Conservation (phyloP, 192 early-diverging fungal genomes). For the Coemansia sp. region DNA sequence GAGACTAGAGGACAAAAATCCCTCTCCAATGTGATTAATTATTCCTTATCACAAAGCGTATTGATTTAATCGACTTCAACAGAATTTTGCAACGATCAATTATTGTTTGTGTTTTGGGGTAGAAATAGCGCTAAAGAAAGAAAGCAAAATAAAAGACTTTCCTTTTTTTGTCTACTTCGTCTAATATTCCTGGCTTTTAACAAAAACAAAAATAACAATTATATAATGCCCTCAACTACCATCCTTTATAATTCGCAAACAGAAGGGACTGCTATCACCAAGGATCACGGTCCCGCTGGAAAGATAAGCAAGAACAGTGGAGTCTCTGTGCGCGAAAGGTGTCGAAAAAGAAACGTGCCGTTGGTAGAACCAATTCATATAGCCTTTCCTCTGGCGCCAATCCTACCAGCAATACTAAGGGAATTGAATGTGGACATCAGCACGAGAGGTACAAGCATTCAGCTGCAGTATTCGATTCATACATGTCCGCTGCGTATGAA, state of each 20-base stretch:
- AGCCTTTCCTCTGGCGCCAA: slow-evolving; percentile 23
- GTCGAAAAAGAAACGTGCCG: not conserved
- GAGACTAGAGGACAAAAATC: too few relatives aligned
- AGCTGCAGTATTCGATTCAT: slow-evolving; percentile 51
- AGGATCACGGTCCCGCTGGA: not conserved
- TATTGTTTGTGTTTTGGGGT: not conserved
- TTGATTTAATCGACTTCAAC: too few relatives aligned
- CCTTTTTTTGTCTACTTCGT: not conserved
- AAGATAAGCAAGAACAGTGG: not conserved
- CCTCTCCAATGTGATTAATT: too few relatives aligned
- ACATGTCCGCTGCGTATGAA: slow-evolving; percentile 56
- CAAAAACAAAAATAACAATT: not conserved
- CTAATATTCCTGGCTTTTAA: not conserved
- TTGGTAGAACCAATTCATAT: slow-evolving; percentile 26
- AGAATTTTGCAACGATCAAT: too few relatives aligned
- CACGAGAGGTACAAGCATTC: slow-evolving; percentile 2
- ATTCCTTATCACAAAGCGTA: too few relatives aligned
- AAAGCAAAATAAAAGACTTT: not conserved
- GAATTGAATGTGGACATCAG: slow-evolving; percentile 24
- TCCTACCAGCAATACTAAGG: slow-evolving; percentile 21
- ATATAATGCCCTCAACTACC: slow-evolving; percentile 5
- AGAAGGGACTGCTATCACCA: not conserved
- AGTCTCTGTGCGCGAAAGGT: not conserved
- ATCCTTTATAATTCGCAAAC: not conserved
- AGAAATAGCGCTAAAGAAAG: not conserved